These are phyloP conservation scores for Carallia pectinifolia DNA, from an alignment of 345 rosid genomes.

Conservation along the genomic window DNA sequence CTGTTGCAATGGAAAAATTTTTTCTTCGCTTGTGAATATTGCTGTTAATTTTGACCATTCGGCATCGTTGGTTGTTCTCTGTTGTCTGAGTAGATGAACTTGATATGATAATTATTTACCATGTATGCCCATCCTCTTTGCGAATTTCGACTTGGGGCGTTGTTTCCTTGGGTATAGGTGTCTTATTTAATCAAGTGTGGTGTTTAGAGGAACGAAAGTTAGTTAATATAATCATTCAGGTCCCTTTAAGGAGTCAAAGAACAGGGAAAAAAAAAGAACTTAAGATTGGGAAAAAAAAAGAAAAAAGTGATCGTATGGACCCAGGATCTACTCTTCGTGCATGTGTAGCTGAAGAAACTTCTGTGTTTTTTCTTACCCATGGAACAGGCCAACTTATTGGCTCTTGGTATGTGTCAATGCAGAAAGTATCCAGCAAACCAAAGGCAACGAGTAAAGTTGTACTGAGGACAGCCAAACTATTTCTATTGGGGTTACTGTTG, in stretches of 20 bases:
- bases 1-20: too few relatives aligned
- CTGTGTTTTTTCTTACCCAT: background rate
- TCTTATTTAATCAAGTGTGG: background rate
- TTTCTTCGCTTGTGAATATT: background rate
- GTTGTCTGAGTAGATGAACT: background rate
- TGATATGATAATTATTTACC: too few relatives aligned
- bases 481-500: conserved; percentile 48
- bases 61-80: background rate
- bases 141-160: background rate
- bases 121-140: too few relatives aligned
- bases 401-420: conserved; percentile 15
- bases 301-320: background rate
- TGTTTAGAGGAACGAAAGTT: background rate
- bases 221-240: background rate
- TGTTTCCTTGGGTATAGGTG: background rate
- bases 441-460: conserved; percentile 46
- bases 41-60: background rate
- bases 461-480: conserved; percentile 43
- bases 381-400: conserved; percentile 11
- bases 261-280: too few relatives aligned
- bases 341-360: too few relatives aligned
- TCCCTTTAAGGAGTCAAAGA: background rate
- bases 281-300: too few relatives aligned
- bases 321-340: too few relatives aligned
- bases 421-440: conserved; percentile 44